phyloP scores from a whole-genome alignment of 768 basidiomycete species.

The Boletus reticulatus region DNA sequence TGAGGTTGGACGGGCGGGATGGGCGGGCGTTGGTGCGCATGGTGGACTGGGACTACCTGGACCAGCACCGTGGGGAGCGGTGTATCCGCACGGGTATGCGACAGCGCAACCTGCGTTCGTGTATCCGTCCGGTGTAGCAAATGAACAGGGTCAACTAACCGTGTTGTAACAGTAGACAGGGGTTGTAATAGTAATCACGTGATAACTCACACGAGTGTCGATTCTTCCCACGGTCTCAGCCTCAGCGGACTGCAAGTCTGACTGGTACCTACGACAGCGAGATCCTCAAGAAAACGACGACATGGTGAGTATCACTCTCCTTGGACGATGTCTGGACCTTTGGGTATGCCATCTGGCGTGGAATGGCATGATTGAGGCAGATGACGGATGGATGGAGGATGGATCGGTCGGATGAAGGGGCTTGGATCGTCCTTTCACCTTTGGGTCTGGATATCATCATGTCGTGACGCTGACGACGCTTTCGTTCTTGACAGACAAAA shows the following conservation, averaged over 20 bases:
- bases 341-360: not conserved
- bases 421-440: not conserved
- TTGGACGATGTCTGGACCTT: not conserved
- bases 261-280: constrained; percentile 5
- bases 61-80: constrained; percentile 1
- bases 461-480: constrained; percentile 20
- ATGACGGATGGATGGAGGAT: constrained; percentile 22
- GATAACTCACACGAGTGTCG: not conserved
- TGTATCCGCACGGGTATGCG: constrained; percentile 25
- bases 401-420: constrained; percentile 36
- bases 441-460: not conserved
- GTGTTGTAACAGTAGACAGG: not conserved
- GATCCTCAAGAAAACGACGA: constrained; percentile 37
- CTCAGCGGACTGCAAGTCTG: not conserved
- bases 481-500: constrained; percentile 63
- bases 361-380: constrained; percentile 21
- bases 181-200: not conserved
- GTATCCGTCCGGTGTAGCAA: constrained; percentile 10
- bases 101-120: constrained; percentile 14
- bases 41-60: not conserved
- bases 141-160: not conserved
- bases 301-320: constrained; percentile 43
- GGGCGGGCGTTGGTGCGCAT: not conserved
- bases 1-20: not conserved
- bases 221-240: constrained; percentile 23